Conservation (phyloP, 768 basidiomycete species). For the Psilocybe cyanescens region DNA sequence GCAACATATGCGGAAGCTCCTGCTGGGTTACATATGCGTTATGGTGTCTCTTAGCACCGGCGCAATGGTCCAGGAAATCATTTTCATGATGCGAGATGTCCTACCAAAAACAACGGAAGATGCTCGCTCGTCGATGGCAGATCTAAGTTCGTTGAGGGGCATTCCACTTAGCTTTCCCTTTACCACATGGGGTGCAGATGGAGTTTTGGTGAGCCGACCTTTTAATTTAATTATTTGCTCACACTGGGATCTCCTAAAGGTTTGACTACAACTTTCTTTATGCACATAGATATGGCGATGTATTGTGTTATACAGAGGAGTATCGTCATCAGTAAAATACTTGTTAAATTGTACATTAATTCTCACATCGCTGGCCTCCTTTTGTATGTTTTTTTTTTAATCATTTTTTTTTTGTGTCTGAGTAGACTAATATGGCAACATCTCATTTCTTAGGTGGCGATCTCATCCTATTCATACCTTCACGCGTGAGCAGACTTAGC, state of each 20-base stretch:
- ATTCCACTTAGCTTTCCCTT: conserved; percentile 1
- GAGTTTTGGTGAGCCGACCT: not conserved
- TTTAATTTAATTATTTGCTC: not conserved
- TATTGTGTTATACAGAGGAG: conserved; percentile 2
- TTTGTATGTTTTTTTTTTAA: not conserved
- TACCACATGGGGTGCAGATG: conserved; percentile 7
- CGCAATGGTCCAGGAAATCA: conserved; percentile 7
- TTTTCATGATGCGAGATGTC: not conserved
- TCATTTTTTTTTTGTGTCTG: not conserved
- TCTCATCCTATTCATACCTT: not conserved
- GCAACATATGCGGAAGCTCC: not conserved
- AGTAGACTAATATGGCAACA: not conserved
- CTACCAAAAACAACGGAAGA: not conserved
- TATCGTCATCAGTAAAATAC: not conserved
- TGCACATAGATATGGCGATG: conserved; percentile 7
- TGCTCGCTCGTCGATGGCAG: not conserved
- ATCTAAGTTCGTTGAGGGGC: not conserved
- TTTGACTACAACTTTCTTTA: too few relatives aligned
- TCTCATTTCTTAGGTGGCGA: not conserved
- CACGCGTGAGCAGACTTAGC: not conserved
- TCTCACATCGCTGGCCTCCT: not conserved
- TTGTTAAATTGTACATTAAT: not conserved
- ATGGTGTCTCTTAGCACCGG: conserved; percentile 8
- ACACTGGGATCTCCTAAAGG: too few relatives aligned
- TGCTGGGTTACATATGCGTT: not conserved